Evolutionary conservation across 2,329 filamentous ascomycete species (phyloP).

Genomic region (Ophiostoma himal-ulmi): DNA sequence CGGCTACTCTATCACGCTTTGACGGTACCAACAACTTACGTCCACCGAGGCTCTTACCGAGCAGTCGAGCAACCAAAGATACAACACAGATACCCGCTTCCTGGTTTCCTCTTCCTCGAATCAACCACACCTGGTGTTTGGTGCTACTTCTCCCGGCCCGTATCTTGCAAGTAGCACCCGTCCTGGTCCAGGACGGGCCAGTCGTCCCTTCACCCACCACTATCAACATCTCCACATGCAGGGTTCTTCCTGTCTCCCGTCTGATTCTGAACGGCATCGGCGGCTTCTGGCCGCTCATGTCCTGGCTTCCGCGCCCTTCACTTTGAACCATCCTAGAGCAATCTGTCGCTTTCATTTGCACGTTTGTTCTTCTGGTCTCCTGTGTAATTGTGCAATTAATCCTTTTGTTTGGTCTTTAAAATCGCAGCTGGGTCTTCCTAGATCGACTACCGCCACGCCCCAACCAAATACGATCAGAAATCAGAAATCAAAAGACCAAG

Average conservation of each 20-base stretch:
- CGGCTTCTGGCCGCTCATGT: conserved; percentile 6
- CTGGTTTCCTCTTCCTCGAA: not conserved
- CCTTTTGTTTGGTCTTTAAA: not conserved
- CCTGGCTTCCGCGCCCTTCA: not conserved
- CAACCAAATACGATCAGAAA: conserved; percentile 3
- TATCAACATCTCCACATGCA: conserved; percentile 15
- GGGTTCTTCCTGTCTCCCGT: conserved; percentile 12
- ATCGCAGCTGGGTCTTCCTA: not conserved
- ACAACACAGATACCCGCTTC: not conserved
- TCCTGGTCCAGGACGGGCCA: conserved; percentile 10
- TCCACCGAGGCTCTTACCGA: not conserved
- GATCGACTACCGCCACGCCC: not conserved
- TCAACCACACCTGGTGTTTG: not conserved
- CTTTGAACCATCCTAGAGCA: not conserved
- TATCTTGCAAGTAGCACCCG: conserved; percentile 12
- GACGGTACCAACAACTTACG: not conserved
- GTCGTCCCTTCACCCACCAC: not conserved
- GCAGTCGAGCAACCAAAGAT: not conserved
- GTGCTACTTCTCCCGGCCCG: conserved; percentile 4
- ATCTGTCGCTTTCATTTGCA: not conserved
- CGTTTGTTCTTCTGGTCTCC: not conserved
- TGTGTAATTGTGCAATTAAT: not conserved
- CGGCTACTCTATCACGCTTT: not conserved
- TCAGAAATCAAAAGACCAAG: conserved; percentile 5
- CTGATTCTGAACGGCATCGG: conserved; percentile 13